Conservation (phyloP, 176 grass and related monocot genomes). For the Carex myosuroides region DNA sequence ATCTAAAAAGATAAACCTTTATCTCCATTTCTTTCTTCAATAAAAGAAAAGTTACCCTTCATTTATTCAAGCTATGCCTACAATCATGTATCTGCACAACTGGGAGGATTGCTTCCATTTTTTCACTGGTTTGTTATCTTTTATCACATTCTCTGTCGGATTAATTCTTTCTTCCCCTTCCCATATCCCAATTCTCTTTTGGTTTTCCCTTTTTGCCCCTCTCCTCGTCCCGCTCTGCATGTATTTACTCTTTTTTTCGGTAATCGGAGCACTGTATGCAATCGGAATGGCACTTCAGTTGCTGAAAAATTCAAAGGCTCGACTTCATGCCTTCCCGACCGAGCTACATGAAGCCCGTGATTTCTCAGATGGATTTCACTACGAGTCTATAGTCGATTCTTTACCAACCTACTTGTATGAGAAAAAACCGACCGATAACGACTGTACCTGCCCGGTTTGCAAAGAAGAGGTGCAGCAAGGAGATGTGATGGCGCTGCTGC, state of each 20-base stretch:
- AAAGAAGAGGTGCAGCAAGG: conserved; percentile 31
- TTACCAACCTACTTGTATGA: neutral
- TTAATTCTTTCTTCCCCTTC: neutral
- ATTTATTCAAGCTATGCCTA: neutral
- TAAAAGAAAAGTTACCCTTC: neutral
- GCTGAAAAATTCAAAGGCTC: neutral
- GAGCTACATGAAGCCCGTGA: neutral
- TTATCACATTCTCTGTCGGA: conserved; percentile 2
- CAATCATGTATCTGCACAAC: neutral
- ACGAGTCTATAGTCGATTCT: neutral
- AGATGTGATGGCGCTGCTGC: conserved; percentile 33
- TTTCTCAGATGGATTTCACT: neutral
- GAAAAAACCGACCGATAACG: neutral
- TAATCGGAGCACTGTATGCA: neutral
- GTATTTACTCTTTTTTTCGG: neutral
- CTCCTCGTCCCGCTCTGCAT: neutral
- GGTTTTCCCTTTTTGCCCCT: conserved; percentile 2
- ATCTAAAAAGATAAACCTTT: neutral
- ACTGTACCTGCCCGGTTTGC: conserved; percentile 42
- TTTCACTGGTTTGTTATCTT: neutral
- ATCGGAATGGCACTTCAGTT: neutral
- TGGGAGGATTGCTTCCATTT: conserved; percentile 13
- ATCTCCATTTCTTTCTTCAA: neutral
- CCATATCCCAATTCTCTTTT: neutral
- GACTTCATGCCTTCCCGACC: neutral